Base-by-base conservation (phyloP, 371 early-diverging fungal genomes). In the Phascolomyces articulosus region DNA sequence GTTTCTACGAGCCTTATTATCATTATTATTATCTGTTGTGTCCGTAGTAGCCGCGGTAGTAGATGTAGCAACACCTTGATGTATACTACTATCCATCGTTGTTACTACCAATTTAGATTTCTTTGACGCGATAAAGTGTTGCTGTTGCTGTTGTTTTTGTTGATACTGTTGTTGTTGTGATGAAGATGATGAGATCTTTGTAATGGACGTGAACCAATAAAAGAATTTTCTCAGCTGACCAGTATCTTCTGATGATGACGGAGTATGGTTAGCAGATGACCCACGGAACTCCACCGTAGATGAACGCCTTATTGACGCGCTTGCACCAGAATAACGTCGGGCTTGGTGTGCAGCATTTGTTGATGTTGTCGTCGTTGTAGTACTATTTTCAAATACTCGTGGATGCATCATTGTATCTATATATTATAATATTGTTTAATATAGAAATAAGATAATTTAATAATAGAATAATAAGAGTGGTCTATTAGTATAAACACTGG, bases 141-240 rank as follows among this genome's bases (percentile, higher is more conserved):
- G 51, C 51, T 20, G 7, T 51, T 51, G 47, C 47, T 47, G 51
- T 24, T 51, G 21, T 20, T 51, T 11, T 24, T 51, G 24, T 24
- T 51, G 8, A 4, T 44, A 4, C 16, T n/a, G 44, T 44, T 44
- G 44, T n/a, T n/a, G n/a, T n/a, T n/a, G n/a, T n/a, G n/a, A 38
- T 38, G 38, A 38, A 9, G 38, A 11, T 51, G 51, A 20, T 51
- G 51, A 51, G 21, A 51, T 24, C 26, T 24, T 51, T 21, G 51
- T 51, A 23, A 51, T 8, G 7, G 24, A 51, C 24, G 51, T 51
- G 51, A 51, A 24, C 51, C 51, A 51, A 24, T 20, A 13, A 1
- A 51, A 51, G 1, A 51, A 23, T 51, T 51, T 51, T 51, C 51
- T 51, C 51, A 51, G 51, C n/a, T 51, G 20, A 51, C 51, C 23